These are phyloP conservation scores for Fragilaria radians DNA, from an alignment of 108 stramenopile genomes.

Conservation along the genomic window DNA sequence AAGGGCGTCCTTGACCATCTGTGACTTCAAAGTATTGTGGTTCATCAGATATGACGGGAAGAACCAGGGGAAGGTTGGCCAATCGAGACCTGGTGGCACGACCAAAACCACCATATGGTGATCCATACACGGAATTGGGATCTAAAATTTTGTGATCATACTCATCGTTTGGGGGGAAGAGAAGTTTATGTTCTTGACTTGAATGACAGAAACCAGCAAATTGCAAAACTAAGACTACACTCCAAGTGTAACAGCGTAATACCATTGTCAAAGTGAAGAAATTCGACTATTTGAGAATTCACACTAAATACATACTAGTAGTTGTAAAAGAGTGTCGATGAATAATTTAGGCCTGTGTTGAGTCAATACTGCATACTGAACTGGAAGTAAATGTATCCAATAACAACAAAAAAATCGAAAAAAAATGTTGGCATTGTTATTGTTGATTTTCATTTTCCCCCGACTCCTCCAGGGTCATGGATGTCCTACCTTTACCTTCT, in stretches of 20 bases:
- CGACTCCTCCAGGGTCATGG: no score
- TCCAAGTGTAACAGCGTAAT: no score
- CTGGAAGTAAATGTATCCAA: no score
- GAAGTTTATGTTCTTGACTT: not conserved
- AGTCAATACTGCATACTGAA: no score
- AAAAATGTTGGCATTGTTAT: no score
- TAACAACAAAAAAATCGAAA: no score
- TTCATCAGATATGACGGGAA: conserved; percentile 17
- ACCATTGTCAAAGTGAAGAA: not conserved
- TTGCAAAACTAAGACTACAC: not conserved
- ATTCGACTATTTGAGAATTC: no score
- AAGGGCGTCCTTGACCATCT: conserved; percentile 51
- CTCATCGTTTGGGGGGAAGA: conserved; percentile 26
- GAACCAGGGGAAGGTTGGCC: conserved; percentile 54
- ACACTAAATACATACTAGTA: no score
- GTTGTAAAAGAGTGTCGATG: no score
- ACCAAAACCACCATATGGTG: conserved; percentile 76
- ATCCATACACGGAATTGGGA: conserved; percentile 46
- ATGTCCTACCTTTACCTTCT: no score
- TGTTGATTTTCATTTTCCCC: no score
- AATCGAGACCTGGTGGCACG: conserved; percentile 64
- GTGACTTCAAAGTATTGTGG: conserved; percentile 38
- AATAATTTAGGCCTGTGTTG: no score
- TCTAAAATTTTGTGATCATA: conserved; percentile 32
- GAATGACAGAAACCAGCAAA: not conserved